Evolutionary conservation across 2,329 filamentous ascomycete species (phyloP).

Genomic region (Diaporthe australafricana): DNA sequence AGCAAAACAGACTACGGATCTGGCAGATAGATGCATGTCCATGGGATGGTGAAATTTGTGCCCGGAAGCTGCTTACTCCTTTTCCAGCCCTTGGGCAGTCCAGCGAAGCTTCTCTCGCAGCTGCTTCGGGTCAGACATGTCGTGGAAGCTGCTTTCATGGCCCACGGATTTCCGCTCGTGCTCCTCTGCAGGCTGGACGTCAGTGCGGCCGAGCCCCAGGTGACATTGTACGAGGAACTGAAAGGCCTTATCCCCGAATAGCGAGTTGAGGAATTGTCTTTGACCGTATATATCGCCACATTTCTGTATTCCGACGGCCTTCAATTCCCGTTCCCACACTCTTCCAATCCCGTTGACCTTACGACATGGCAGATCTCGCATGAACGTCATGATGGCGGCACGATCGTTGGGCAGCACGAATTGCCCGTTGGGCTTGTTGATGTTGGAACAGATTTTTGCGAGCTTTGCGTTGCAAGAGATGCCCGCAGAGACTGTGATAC

Average conservation of each 20-base stretch:
- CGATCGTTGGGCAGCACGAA: conserved; percentile 81
- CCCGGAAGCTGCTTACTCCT: conserved; percentile 60
- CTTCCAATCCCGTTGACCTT: conserved; percentile 97
- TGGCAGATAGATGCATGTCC: not conserved
- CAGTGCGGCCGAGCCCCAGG: conserved; percentile 87
- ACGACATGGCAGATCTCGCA: conserved; percentile 83
- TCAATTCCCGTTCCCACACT: conserved; percentile 90
- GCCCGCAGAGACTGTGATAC: conserved; percentile 91
- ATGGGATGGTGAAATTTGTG: not conserved
- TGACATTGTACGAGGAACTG: conserved; percentile 87
- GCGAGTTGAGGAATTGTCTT: conserved; percentile 76
- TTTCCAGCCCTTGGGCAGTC: conserved; percentile 87
- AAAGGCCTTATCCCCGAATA: conserved; percentile 94
- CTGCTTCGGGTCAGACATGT: conserved; percentile 76
- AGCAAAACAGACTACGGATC: not conserved
- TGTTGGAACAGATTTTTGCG: conserved; percentile 94
- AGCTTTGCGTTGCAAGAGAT: conserved; percentile 94
- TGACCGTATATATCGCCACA: conserved; percentile 89
- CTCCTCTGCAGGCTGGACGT: conserved; percentile 86
- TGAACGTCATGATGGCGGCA: conserved; percentile 83
- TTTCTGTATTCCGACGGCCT: conserved; percentile 86
- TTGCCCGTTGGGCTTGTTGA: conserved; percentile 97
- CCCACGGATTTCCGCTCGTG: conserved; percentile 94
- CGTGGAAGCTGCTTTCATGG: conserved; percentile 90
- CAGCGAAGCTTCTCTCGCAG: conserved; percentile 82